Evolutionary conservation across 208 protist genomes (phyloP), one percentile per base, ranked within the genome.

Genomic region (Novymonas esmeraldas): DNA sequence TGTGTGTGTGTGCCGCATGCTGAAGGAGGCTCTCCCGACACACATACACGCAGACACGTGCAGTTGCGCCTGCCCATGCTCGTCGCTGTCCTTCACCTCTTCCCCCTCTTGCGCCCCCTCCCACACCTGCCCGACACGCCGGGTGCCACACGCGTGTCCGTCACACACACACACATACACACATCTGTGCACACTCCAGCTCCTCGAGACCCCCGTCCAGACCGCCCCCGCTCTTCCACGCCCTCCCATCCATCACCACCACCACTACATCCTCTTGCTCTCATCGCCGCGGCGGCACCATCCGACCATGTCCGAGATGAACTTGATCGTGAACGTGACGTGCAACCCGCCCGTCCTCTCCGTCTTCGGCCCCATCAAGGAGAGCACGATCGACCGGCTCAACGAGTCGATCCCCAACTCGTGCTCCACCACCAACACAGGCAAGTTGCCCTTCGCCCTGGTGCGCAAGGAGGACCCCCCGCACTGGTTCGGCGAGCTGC

Each of bases 281-380:
- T 28, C 11, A n/a, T n/a, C n/a, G n/a, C n/a, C n/a, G n/a, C n/a
- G n/a, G n/a, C n/a, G n/a, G 18, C 36, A 29, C 26, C 14, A 9
- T 61, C 34, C 11, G 31, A 48, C 56, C 18, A 88, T 83, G 79
- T 80, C 82, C 22, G 89, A 89, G n/a, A 90, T 90, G 76, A 95
- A 92, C 57, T 73, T 97, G 11, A 91, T 97, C 29, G 88, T 95
- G 28, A 95, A 94, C 73, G 69, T 97, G 48, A 97, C 90, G 48
- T 91, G 89, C 77, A 97, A 97, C 76, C 92, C 92, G 11, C 92
- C 92, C n/a, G 66, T 82, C 18, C 84, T 97, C 49, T 85, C 84
- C 49, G 87, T 97, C 66, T 82, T 93, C 59, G 92, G 92, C 18
- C 90, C 89, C 44, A 71, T 97, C 54, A 95, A 93, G 81, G 89